phyloP scores from a whole-genome alignment of 108 stramenopile genomes.

The Parmales sp. region DNA sequence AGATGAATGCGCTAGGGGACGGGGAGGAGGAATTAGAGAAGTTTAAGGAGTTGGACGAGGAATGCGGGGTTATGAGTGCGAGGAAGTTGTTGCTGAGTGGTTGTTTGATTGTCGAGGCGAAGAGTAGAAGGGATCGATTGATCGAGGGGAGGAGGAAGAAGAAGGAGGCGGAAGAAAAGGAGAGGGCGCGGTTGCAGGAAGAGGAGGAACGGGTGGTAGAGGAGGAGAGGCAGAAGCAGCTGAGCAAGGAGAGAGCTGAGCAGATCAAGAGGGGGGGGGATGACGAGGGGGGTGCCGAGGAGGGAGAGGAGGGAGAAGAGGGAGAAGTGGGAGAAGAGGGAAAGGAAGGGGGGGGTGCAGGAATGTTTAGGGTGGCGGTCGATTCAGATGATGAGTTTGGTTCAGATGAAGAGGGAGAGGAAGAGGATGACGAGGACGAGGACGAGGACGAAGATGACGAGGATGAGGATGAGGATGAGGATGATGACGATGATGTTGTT shows the following conservation, averaged over 20 bases:
- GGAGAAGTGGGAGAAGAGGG: not conserved
- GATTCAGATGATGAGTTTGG: not conserved
- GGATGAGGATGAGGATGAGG: not conserved
- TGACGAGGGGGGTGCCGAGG: not conserved
- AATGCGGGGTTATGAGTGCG: not conserved
- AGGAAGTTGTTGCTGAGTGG: not conserved
- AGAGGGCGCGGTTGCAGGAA: not conserved
- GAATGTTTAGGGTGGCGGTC: no score
- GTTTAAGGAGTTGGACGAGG: not conserved
- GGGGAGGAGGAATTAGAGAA: not conserved
- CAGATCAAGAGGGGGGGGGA: not conserved
- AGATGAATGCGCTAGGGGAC: not conserved
- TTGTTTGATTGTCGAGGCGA: not conserved
- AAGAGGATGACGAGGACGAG: not conserved
- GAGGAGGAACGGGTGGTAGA: no score
- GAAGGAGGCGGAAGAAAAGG: not conserved
- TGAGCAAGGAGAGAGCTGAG: not conserved
- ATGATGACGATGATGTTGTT: not conserved
- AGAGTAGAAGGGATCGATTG: not conserved
- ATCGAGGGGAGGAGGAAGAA: not conserved
- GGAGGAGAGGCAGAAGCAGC: not conserved
- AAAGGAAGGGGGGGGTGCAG: no score
- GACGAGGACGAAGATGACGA: not conserved
- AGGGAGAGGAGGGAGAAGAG: not conserved
- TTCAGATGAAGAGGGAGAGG: not conserved